These are phyloP conservation scores for Penicillium subrubescens DNA, from an alignment of 495 filamentous ascomycete genomes.

Conservation along the genomic window DNA sequence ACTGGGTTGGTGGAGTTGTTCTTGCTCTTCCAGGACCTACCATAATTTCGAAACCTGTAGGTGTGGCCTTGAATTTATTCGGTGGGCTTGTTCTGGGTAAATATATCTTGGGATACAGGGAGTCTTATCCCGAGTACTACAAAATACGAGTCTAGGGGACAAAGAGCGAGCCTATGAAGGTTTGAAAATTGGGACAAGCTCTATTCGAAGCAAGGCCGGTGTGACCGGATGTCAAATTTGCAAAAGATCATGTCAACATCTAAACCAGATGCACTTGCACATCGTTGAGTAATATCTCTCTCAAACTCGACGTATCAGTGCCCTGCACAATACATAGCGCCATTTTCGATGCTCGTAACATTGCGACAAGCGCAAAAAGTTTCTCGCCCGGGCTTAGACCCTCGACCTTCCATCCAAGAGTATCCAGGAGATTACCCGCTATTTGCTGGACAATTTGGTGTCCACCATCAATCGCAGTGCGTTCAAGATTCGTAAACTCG, in stretches of 20 bases:
- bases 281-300: constrained; percentile 12
- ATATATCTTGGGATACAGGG: constrained; percentile 17
- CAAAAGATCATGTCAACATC: too few relatives aligned
- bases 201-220: too few relatives aligned
- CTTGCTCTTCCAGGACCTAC: constrained; percentile 14
- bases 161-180: too few relatives aligned
- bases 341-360: constrained; percentile 11
- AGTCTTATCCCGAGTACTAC: constrained; percentile 20
- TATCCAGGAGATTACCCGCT: constrained; percentile 5
- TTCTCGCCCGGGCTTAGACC: constrained; percentile 7
- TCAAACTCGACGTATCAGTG: constrained; percentile 4
- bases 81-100: constrained; percentile 16
- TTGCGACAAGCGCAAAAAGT: constrained; percentile 7
- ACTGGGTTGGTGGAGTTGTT: constrained; percentile 17
- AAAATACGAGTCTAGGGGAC: not conserved
- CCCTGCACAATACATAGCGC: constrained; percentile 7
- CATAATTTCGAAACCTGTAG: not conserved
- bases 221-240: too few relatives aligned
- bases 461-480: constrained; percentile 9
- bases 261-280: constrained; percentile 11
- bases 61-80: constrained; percentile 13
- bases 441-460: constrained; percentile 9
- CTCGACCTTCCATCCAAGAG: constrained; percentile 10
- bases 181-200: too few relatives aligned
- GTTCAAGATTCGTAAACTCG: constrained; percentile 9